Base-by-base conservation (phyloP, 2,329 filamentous ascomycete genomes). In the Penicillium janthinellum region DNA sequence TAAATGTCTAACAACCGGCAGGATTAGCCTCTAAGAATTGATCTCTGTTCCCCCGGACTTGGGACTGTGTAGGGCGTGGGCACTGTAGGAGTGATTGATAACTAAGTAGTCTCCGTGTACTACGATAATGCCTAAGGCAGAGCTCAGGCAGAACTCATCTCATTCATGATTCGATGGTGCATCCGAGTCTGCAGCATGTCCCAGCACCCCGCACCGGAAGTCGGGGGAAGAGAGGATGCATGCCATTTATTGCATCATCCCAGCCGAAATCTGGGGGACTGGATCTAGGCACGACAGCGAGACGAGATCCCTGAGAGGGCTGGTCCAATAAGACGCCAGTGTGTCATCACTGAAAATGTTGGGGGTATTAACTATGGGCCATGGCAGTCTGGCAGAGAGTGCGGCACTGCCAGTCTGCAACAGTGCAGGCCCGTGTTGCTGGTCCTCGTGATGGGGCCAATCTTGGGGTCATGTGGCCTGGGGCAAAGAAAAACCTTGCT, bases 161-260 rank as follows among this genome's bases (percentile, higher is more conserved):
- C 44, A n/a, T n/a, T 42, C 25, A 31, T 31, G 31, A 31, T 31
- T 31, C 31, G 31, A 31, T 31, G 25, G n/a, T 45, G 42, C 42
- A n/a, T 31, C 44, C n/a, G n/a, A 35, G 28, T 49, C 31, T 34
- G 47, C 44, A 35, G 6, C 42, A 22, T 31, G 41, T 25, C 41
- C 41, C 20, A 39, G n/a, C 47, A 49, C 47, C 47, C 47, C 47
- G 47, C 47, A 49, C 47, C 28, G 47, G 47, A 35, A 49, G 47
- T 49, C n/a, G 44, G 47, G 47, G 28, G 28, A 35, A 20, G 28
- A 10, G 31, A 35, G 31, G 2, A n/a, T 44, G 22, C 39, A 57
- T 31, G 31, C 31, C 31, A 31, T 52, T 57, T 22, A 22, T 22
- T 22, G 55, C 55, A 57, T 57, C 55, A 57, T 52, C 28, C 47